Conservation (phyloP, 2,329 filamentous ascomycete genomes). For the Lecanicillium sp. region DNA sequence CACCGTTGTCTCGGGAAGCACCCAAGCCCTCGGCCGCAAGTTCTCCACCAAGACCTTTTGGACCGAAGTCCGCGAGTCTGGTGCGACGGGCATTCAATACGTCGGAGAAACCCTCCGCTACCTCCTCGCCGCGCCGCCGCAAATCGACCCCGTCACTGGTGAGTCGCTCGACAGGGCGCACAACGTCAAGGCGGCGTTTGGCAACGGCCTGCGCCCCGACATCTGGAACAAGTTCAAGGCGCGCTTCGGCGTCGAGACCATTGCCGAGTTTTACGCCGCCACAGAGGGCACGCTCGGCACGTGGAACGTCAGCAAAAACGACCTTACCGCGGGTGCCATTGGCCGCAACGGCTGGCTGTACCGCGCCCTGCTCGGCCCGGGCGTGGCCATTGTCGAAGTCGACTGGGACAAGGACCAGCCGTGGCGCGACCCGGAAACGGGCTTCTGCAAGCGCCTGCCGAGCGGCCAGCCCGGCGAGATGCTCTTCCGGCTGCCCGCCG, state of each 20-base stretch:
- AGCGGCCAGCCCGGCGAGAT: conserved; percentile 66
- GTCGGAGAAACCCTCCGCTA: conserved; percentile 85
- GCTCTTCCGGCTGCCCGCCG: conserved; percentile 60
- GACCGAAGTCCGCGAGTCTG: conserved; percentile 61
- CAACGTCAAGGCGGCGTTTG: conserved; percentile 66
- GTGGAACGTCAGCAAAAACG: conserved; percentile 69
- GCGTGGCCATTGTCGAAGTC: conserved; percentile 55
- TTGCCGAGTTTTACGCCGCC: conserved; percentile 75
- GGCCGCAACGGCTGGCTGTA: conserved; percentile 63
- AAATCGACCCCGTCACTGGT: conserved; percentile 55
- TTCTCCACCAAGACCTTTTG: conserved; percentile 76
- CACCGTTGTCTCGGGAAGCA: conserved; percentile 52
- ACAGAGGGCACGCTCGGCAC: conserved; percentile 64
- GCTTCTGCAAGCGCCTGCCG: conserved; percentile 54
- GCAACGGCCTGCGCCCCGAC: conserved; percentile 79
- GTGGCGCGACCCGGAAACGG: conserved; percentile 58
- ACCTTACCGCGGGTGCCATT: conserved; percentile 68
- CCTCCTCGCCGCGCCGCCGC: conserved; percentile 59
- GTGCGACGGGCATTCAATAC: conserved; percentile 75
- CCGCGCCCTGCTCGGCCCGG: conserved; percentile 41
- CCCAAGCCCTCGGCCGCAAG: conserved; percentile 65
- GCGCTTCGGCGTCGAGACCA: conserved; percentile 65
- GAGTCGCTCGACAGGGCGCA: conserved; percentile 66
- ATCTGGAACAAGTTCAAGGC: conserved; percentile 79
- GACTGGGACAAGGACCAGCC: conserved; percentile 66